Percentiles rank a stretch among this genome's conserved stretches.
Conservation (phyloP, 768 basidiomycete genomes). For the Boletus tomentosulus region DNA sequence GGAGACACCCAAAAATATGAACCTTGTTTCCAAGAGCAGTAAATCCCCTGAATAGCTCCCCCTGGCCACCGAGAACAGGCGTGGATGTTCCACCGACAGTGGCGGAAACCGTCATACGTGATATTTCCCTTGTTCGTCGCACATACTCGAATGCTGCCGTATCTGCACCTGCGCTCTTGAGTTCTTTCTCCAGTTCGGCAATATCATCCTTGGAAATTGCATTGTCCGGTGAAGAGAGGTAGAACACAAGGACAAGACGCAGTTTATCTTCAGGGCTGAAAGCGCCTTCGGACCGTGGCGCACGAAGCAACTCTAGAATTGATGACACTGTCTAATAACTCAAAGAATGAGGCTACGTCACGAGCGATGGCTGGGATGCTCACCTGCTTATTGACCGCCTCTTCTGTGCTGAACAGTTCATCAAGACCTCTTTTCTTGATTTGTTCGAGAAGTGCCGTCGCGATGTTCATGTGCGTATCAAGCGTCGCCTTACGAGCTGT, state of each 20-base stretch:
- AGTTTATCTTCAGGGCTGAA: constrained; percentile 83
- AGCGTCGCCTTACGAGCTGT: constrained; percentile 95
- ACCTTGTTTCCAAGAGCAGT: constrained; percentile 88
- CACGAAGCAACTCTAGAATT: constrained; percentile 85
- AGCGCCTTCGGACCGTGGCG: constrained; percentile 56
- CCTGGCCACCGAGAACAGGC: constrained; percentile 65
- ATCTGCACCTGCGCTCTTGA: constrained; percentile 79
- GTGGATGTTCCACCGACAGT: constrained; percentile 57
- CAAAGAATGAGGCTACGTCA: neutral
- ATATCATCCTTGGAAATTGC: constrained; percentile 85
- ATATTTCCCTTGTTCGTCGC: constrained; percentile 85
- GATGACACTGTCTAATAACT: constrained; percentile 59
- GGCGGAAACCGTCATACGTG: constrained; percentile 80
- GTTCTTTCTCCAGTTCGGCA: constrained; percentile 79
- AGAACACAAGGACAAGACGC: constrained; percentile 92
- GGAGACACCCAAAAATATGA: constrained; percentile 19
- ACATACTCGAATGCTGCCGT: constrained; percentile 88
- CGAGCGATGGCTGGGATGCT: neutral
- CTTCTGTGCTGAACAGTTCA: constrained; percentile 96
- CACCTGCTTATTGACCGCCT: constrained; percentile 83
- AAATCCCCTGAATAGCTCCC: constrained; percentile 92
- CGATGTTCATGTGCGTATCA: constrained; percentile 99
- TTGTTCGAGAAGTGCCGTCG: constrained; percentile 88
- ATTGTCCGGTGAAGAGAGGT: constrained; percentile 81
- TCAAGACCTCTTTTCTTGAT: constrained; percentile 95